These are phyloP conservation scores for Hura crepitans DNA, from an alignment of 441 rosid genomes.

Conservation along the genomic window DNA sequence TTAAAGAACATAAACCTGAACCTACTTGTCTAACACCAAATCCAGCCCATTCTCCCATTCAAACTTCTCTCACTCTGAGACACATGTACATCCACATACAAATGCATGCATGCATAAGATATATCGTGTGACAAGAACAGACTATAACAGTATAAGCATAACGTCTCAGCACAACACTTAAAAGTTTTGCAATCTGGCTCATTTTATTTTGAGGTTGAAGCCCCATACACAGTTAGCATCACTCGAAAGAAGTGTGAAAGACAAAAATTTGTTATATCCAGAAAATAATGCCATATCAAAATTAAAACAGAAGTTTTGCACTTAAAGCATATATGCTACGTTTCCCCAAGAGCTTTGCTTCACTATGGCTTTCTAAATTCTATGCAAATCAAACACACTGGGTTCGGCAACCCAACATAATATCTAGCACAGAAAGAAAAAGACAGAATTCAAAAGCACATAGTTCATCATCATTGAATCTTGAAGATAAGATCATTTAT, in stretches of 20 bases:
- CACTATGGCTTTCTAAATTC: background rate
- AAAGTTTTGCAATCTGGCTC: background rate
- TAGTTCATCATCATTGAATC: background rate
- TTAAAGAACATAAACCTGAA: background rate
- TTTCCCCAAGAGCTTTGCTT: slow-evolving; percentile 1
- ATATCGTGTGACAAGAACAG: background rate
- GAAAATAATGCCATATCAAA: background rate
- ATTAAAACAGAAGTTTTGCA: background rate
- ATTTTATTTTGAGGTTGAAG: background rate
- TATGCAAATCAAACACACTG: background rate
- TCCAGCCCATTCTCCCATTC: background rate
- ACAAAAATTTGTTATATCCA: background rate
- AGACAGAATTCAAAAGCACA: background rate
- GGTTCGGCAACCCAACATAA: background rate
- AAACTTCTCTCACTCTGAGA: background rate
- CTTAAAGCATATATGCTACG: background rate
- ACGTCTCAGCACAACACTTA: background rate
- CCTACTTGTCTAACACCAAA: background rate
- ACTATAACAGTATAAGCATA: background rate
- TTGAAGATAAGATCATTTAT: background rate
- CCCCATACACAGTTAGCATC: background rate
- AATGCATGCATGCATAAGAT: background rate
- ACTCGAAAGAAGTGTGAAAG: background rate
- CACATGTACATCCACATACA: background rate
- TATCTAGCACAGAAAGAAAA: background rate